These are phyloP conservation scores for Sechiopsis laciniata DNA, from an alignment of 306 rosid genomes.

Conservation along the genomic window DNA sequence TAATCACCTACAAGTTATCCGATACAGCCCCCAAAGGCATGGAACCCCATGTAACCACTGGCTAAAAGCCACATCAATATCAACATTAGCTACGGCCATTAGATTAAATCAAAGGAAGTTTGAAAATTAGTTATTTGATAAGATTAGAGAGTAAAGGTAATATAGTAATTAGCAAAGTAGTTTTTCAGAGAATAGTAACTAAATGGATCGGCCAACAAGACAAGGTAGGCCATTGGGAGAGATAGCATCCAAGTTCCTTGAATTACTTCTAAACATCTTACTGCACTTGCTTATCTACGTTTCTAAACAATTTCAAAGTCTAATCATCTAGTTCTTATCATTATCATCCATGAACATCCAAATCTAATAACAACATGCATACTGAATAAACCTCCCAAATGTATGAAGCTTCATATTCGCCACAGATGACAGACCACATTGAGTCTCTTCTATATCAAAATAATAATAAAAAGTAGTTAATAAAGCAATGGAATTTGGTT, in stretches of 20 bases:
- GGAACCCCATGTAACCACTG: neutral
- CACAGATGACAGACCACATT: neutral
- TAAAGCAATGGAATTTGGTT: neutral
- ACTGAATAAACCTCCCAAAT: neutral
- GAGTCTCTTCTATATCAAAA: neutral
- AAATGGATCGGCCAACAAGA: neutral
- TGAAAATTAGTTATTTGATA: neutral
- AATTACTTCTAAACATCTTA: conserved; percentile 1
- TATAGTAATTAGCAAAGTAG: neutral
- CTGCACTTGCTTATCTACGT: neutral
- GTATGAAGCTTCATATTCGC: neutral
- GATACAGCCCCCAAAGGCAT: neutral
- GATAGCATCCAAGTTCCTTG: neutral
- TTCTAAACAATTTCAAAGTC: neutral
- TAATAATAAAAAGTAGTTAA: neutral
- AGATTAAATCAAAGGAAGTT: neutral
- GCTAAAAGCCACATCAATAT: neutral
- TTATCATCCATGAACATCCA: neutral
- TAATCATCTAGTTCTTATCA: conserved; percentile 7
- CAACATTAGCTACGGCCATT: neutral
- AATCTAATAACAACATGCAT: neutral
- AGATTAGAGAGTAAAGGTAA: neutral
- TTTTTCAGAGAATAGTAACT: neutral
- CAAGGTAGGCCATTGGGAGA: neutral
- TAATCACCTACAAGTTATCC: neutral